A percentile compares a stretch with the other conserved stretches of the same genome.
Conservation (phyloP, 2,329 filamentous ascomycete species). For the Fusarium chlamydosporum region DNA sequence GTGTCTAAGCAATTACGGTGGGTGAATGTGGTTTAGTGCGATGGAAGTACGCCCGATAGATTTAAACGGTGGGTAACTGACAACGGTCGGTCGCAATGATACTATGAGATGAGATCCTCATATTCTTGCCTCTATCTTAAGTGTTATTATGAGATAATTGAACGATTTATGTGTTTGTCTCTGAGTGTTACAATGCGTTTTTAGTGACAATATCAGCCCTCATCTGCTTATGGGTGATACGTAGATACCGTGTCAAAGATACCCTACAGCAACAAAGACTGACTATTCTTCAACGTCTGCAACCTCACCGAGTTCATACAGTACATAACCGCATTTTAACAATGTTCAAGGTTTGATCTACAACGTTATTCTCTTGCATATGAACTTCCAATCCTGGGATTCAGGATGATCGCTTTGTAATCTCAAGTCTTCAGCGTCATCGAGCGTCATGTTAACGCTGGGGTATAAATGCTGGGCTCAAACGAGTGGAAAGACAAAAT, state of each 20-base stretch:
- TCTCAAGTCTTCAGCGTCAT: constrained; percentile 31
- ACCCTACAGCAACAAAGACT: not conserved
- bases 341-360: not conserved
- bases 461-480: not conserved
- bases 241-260: not conserved
- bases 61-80: constrained; percentile 8
- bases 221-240: no score
- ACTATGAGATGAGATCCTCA: not conserved
- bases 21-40: constrained; percentile 33
- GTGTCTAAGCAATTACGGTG: constrained; percentile 23
- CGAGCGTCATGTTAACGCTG: constrained; percentile 22
- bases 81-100: not conserved
- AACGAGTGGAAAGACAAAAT: no score
- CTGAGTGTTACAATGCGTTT: no score
- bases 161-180: no score
- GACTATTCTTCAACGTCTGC: not conserved
- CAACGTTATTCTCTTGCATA: not conserved
- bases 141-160: no score
- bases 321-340: not conserved
- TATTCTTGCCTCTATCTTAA: no score
- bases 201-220: no score
- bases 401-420: constrained; percentile 13
- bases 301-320: not conserved
- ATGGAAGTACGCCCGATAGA: constrained; percentile 2
- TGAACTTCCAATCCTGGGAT: not conserved